Percentiles rank a stretch among this genome's conserved stretches.
These are phyloP conservation scores for Nepenthes gracilis DNA, from an alignment of 148 eudicot species.

Conservation along the genomic window DNA sequence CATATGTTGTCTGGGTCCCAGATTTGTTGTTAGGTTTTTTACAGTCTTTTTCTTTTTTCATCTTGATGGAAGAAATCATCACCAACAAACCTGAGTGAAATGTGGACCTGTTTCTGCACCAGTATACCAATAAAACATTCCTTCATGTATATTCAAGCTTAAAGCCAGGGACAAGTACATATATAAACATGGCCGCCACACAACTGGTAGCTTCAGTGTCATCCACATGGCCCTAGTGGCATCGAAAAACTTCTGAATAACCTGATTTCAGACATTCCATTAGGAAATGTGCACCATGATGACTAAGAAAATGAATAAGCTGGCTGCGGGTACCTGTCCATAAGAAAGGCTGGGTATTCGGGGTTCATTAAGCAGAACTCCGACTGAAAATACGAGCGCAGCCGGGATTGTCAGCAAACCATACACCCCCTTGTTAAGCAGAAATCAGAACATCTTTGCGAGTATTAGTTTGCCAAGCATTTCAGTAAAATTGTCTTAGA, in stretches of 20 bases:
- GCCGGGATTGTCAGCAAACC: conserved; percentile 71
- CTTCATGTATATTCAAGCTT: conserved; percentile 61
- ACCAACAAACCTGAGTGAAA: conserved; percentile 61
- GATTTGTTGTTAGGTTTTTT: too few relatives aligned
- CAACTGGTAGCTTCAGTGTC: conserved; percentile 60
- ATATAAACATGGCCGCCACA: conserved; percentile 90
- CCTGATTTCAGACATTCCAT: conserved; percentile 26
- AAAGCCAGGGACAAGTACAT: conserved; percentile 69
- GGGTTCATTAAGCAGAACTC: conserved; percentile 63
- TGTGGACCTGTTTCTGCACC: conserved; percentile 65
- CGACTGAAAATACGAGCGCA: conserved; percentile 53
- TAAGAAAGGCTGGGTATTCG: conserved; percentile 31
- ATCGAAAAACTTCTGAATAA: conserved; percentile 42
- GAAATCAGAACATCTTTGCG: background rate
- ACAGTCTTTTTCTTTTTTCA: too few relatives aligned
- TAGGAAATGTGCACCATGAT: background rate
- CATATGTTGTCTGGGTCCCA: background rate
- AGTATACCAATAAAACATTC: conserved; percentile 93
- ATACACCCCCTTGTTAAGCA: conserved; percentile 55
- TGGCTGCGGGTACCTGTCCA: conserved; percentile 41
- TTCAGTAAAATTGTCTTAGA: too few relatives aligned
- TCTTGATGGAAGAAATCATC: too few relatives aligned
- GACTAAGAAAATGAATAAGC: background rate
- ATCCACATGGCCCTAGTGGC: conserved; percentile 72
- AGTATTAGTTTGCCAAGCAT: background rate